Percentiles rank a stretch among this genome's conserved stretches.
Conservation (phyloP, 306 rosid species). For the Lupinus albus region DNA sequence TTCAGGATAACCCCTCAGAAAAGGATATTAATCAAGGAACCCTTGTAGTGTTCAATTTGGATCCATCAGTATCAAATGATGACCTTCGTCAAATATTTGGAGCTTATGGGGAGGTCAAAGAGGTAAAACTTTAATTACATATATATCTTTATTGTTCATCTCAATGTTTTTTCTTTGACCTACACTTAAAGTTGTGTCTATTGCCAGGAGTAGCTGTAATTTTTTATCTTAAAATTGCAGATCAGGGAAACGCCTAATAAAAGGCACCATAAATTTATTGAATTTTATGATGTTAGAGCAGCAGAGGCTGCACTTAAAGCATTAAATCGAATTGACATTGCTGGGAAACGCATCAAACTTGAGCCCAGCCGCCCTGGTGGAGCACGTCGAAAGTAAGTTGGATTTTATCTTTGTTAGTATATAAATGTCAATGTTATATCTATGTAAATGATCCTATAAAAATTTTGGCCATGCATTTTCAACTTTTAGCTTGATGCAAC, state of each 20-base stretch:
- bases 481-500: slow-evolving; percentile 77
- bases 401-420: neutral
- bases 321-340: slow-evolving; percentile 80
- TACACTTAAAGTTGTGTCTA: neutral
- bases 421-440: slow-evolving; percentile 5
- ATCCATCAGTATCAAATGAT: slow-evolving; percentile 78
- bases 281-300: slow-evolving; percentile 78
- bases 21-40: slow-evolving; percentile 88
- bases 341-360: slow-evolving; percentile 83
- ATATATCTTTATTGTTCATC: neutral
- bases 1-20: slow-evolving; percentile 82
- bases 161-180: neutral
- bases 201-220: slow-evolving; percentile 19
- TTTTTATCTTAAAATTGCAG: slow-evolving; percentile 51
- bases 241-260: slow-evolving; percentile 87
- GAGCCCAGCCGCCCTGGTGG: slow-evolving; percentile 97
- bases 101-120: slow-evolving; percentile 84
- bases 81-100: slow-evolving; percentile 83
- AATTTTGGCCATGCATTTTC: slow-evolving; percentile 19
- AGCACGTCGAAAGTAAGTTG: slow-evolving; percentile 75
- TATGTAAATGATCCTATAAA: slow-evolving; percentile 19
- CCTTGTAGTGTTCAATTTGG: slow-evolving; percentile 83
- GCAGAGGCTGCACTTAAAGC: slow-evolving; percentile 77
- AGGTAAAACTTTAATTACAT: slow-evolving; percentile 49
- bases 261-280: slow-evolving; percentile 83